phyloP scores from a whole-genome alignment of 495 filamentous ascomycete species.

The Thozetella sp. region DNA sequence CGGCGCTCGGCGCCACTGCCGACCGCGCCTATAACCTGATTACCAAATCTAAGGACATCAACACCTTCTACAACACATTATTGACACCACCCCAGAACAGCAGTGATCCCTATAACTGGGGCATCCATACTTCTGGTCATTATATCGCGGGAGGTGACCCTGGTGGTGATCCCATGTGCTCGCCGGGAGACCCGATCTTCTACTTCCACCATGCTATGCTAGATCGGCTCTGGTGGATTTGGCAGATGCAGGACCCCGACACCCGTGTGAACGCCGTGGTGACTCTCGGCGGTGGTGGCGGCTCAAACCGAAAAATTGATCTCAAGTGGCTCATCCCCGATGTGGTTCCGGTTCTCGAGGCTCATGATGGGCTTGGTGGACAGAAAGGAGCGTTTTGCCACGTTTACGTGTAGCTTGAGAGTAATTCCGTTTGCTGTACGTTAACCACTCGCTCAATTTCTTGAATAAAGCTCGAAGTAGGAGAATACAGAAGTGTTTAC shows the following conservation, averaged over 20 bases:
- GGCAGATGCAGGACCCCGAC: slow-evolving; percentile 46
- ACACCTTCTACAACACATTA: slow-evolving; percentile 53
- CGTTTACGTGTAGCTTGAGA: slow-evolving; percentile 37
- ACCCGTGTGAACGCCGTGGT: slow-evolving; percentile 16
- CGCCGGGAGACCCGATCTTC: slow-evolving; percentile 63
- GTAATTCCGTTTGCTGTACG: too few relatives aligned
- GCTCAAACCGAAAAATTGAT: slow-evolving; percentile 20
- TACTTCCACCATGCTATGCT: slow-evolving; percentile 65
- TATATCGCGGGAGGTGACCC: slow-evolving; percentile 63
- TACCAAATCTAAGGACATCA: slow-evolving; percentile 43
- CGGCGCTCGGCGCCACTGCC: slow-evolving; percentile 49
- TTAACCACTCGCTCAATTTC: too few relatives aligned
- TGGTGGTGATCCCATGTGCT: slow-evolving; percentile 56
- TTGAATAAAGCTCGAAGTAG: too few relatives aligned
- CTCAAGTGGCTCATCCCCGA: slow-evolving; percentile 32
- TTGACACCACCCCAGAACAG: slow-evolving; percentile 41
- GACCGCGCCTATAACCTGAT: slow-evolving; percentile 48
- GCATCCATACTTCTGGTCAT: slow-evolving; percentile 66
- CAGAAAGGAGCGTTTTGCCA: slow-evolving; percentile 32
- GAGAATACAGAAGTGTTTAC: too few relatives aligned
- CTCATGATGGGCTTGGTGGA: slow-evolving; percentile 34
- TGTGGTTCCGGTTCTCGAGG: slow-evolving; percentile 28
- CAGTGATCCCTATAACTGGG: slow-evolving; percentile 38
- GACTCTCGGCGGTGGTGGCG: slow-evolving; percentile 7
- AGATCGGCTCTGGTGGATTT: slow-evolving; percentile 65